Percentiles rank a stretch among this genome's conserved stretches.
Evolutionary conservation across 75 land plant species (phyloP).

Genomic region (Pinus taeda): DNA sequence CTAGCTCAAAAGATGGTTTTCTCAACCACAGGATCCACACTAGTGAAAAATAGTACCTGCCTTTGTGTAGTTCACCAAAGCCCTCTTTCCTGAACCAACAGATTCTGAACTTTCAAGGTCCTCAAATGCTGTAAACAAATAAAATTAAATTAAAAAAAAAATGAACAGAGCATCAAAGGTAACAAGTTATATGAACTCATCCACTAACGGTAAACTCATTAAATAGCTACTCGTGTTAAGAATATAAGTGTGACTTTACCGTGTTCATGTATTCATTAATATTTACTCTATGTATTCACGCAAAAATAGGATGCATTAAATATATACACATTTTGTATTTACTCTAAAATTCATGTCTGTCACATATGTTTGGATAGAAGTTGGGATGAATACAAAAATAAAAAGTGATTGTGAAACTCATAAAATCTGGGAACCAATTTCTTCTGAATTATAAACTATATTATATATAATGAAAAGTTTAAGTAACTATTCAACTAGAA

Average conservation of each 20-base stretch:
- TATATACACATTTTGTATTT: too few relatives aligned
- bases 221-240: background rate
- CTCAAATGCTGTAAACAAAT: conserved; percentile 64
- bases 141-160: background rate
- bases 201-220: background rate
- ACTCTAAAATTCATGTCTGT: too few relatives aligned
- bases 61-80: conserved; percentile 64
- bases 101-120: conserved; percentile 65
- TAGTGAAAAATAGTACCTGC: conserved; percentile 53
- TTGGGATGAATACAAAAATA: too few relatives aligned
- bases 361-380: too few relatives aligned
- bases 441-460: too few relatives aligned
- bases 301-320: too few relatives aligned
- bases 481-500: too few relatives aligned
- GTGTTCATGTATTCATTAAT: too few relatives aligned
- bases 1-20: background rate
- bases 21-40: background rate
- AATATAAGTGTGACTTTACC: background rate
- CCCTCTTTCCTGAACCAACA: conserved; percentile 34
- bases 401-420: too few relatives aligned
- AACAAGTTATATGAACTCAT: background rate
- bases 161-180: background rate
- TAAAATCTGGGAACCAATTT: too few relatives aligned
- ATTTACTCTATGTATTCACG: too few relatives aligned
- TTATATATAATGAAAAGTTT: too few relatives aligned